Conservation (phyloP, 805 yeast genomes). For the Teunomyces aglyptinius region DNA sequence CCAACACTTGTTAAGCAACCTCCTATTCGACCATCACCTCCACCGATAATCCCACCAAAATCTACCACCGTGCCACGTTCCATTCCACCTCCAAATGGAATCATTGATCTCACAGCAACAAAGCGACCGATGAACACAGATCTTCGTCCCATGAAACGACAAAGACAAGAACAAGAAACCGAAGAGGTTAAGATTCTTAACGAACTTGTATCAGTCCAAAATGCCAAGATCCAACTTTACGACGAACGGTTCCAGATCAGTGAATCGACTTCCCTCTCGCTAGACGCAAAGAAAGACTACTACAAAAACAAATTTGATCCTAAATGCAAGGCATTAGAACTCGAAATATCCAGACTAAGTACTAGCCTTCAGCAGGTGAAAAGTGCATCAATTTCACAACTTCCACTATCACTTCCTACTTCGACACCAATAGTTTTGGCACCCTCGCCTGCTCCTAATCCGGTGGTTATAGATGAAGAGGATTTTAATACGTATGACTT, state of each 20-base stretch:
- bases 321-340: conserved; percentile 1
- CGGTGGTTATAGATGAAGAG: conserved; percentile 1
- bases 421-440: conserved; percentile 4
- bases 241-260: conserved; percentile 26
- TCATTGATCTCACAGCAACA: not conserved
- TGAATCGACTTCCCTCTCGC: conserved; percentile 38
- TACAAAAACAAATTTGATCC: conserved; percentile 25
- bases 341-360: not conserved
- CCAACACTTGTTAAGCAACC: no score
- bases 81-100: not conserved
- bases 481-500: conserved; percentile 11
- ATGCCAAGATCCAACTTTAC: conserved; percentile 6
- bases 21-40: no score
- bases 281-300: conserved; percentile 34
- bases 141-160: not conserved
- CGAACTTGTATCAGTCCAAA: conserved; percentile 4
- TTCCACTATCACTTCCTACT: not conserved
- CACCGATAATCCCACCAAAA: not conserved
- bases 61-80: not conserved
- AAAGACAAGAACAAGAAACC: not conserved
- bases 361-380: not conserved
- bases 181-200: conserved; percentile 2
- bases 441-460: not conserved
- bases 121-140: not conserved
- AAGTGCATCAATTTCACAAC: not conserved